These are phyloP conservation scores for Globisporangium orthogonon DNA, from an alignment of 352 stramenopile species.

Conservation along the genomic window DNA sequence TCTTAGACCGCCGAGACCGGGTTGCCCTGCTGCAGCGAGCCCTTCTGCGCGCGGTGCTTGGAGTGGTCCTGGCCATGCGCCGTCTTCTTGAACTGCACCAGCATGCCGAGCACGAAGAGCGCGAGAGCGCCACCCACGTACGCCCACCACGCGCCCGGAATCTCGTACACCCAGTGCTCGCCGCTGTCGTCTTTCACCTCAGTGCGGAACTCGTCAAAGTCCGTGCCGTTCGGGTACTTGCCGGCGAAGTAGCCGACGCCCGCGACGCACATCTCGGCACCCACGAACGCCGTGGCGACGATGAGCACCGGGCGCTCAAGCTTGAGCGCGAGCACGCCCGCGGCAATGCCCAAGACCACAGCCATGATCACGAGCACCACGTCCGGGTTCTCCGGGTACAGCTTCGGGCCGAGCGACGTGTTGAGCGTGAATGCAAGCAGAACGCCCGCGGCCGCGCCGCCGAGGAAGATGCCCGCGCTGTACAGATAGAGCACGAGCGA, in stretches of 20 bases:
- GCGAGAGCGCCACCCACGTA: constrained; percentile 57
- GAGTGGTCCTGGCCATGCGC: constrained; percentile 41
- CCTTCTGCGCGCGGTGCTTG: constrained; percentile 18
- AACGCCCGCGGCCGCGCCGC: constrained; percentile 31
- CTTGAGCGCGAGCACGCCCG: constrained; percentile 35
- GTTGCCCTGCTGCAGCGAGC: constrained; percentile 4
- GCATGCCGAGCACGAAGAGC: constrained; percentile 52
- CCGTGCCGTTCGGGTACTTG: constrained; percentile 41
- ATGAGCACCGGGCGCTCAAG: constrained; percentile 51
- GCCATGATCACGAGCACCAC: constrained; percentile 40
- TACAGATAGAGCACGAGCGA: constrained; percentile 34
- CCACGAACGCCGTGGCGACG: constrained; percentile 43
- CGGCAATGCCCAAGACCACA: constrained; percentile 27
- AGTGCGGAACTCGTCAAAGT: constrained; percentile 34
- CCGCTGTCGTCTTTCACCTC: constrained; percentile 15
- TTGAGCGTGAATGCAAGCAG: constrained; percentile 42
- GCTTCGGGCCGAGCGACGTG: constrained; percentile 28
- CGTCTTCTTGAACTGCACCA: constrained; percentile 59
- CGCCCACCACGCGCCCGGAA: constrained; percentile 66
- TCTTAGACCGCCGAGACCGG: constrained; percentile 6
- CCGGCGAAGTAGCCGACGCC: constrained; percentile 53
- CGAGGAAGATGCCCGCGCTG: constrained; percentile 37
- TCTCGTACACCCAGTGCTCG: constrained; percentile 42
- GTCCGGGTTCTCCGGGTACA: constrained; percentile 37
- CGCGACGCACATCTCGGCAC: constrained; percentile 32